A percentile compares a stretch with the other conserved stretches of the same genome.
phyloP scores from a whole-genome alignment of 1,139 yeast species.

The Scheffersomyces quercinus region DNA sequence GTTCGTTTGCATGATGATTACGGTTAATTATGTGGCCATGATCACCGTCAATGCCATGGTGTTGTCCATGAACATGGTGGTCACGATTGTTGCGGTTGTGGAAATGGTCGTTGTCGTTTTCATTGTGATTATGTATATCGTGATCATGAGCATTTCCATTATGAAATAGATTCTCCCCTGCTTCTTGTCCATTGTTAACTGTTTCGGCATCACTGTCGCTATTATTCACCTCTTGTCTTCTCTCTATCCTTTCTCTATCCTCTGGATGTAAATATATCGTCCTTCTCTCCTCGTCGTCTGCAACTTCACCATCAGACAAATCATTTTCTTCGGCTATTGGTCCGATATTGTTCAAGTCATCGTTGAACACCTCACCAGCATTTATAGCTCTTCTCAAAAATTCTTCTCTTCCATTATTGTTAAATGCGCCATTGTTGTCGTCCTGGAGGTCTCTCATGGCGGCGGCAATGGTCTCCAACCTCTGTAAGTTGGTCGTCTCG shows the following conservation, averaged over 20 bases:
- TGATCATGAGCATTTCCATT: too few relatives aligned
- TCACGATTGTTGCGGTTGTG: too few relatives aligned
- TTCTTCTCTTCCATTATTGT: slow-evolving; percentile 14
- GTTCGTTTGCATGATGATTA: neutral
- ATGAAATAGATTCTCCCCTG: too few relatives aligned
- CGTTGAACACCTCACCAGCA: slow-evolving; percentile 3
- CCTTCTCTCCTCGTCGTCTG: slow-evolving; percentile 6
- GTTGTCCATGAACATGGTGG: too few relatives aligned
- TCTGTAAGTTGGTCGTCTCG: slow-evolving; percentile 23
- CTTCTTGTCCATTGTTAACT: too few relatives aligned
- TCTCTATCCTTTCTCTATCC: too few relatives aligned
- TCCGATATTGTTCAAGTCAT: slow-evolving; percentile 4
- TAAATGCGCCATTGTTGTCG: slow-evolving; percentile 7
- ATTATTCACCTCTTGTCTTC: too few relatives aligned
- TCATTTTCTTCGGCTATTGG: slow-evolving; percentile 2
- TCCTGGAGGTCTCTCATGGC: slow-evolving; percentile 34
- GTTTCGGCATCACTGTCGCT: too few relatives aligned
- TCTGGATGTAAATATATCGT: neutral
- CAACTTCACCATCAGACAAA: slow-evolving; percentile 2
- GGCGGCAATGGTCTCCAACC: slow-evolving; percentile 30
- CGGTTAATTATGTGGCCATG: slow-evolving; percentile 7
- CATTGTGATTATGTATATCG: too few relatives aligned
- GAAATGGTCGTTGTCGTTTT: too few relatives aligned
- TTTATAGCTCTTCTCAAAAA: slow-evolving; percentile 20
- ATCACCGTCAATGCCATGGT: slow-evolving; percentile 3